Evolutionary conservation across 2,329 filamentous ascomycete genomes (phyloP), one percentile per base, ranked within the genome.

Genomic region (Penicillium sp.): DNA sequence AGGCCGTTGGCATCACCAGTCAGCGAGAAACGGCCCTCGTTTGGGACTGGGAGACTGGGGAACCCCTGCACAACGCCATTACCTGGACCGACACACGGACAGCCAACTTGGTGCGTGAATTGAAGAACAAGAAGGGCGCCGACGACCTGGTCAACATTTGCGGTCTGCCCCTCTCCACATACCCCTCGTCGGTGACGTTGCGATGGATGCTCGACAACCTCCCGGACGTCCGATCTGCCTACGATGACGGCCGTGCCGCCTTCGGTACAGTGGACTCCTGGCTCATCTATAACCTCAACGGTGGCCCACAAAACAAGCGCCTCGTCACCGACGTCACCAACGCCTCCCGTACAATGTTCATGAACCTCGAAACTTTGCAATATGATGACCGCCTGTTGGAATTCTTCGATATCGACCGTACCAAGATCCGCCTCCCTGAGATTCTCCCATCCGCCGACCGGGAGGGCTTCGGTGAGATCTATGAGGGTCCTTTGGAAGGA

Each of bases 51-150:
- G 80, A 82, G 60, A 94, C 89, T 0, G 91, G 91, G 58, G 82
- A 94, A 70, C 85, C 90, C 4, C 77, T 96, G 15, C 82, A 89
- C 75, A 91, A 93, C 66, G 90, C 90, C 52, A 87, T 96, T 55
- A 91, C 90, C 42, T 96, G 91, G 90, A 88, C 90, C 28, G 91
- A 96, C 68, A 95, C 90, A 28, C 82, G 91, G 47, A 93, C 89
- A 47, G 82, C 84, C 59, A 80, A 81, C 44, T 76, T 95, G 36
- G 90, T 94, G 26, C 85, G 88, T 53, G 87, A 93, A 63, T 77
- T 95, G 42, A 91, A 90, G 73, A 71, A 75, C 15, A 81, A 81
- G 49, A 76, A 84, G 7, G 86, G 83, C 43, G 86, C 88, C 29
- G 87, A 91, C 49, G 79, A 84, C 38, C 77, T 95, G 38, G 81